A percentile compares a stretch with the other conserved stretches of the same genome.
Conservation (phyloP, 1,284 basidiomycete genomes). For the Neonothopanus nambi region DNA sequence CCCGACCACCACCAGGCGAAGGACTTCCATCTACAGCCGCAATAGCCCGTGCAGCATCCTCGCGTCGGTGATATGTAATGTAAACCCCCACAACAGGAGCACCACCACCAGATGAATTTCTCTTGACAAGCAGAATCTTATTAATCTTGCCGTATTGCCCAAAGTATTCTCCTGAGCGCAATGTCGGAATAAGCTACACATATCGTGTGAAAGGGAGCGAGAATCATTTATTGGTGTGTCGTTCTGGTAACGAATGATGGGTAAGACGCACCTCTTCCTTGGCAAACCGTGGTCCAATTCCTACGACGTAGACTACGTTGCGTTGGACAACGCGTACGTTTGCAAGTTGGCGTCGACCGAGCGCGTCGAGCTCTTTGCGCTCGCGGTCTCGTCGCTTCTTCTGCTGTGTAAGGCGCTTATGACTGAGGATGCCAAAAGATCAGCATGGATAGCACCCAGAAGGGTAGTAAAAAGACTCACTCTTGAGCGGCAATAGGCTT, state of each 20-base stretch:
- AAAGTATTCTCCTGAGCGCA: slow-evolving; percentile 96
- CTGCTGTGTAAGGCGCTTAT: slow-evolving; percentile 93
- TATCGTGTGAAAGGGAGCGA: slow-evolving; percentile 15
- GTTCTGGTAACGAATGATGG: slow-evolving; percentile 6
- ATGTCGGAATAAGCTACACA: slow-evolving; percentile 87
- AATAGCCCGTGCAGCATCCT: slow-evolving; percentile 95
- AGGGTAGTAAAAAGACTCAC: slow-evolving; percentile 51
- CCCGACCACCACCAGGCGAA: slow-evolving; percentile 76
- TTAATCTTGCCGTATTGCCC: slow-evolving; percentile 99
- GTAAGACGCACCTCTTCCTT: slow-evolving; percentile 87
- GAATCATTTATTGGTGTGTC: not conserved
- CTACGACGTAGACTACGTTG: slow-evolving; percentile 95
- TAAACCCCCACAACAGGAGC: slow-evolving; percentile 89
- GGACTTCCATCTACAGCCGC: slow-evolving; percentile 90
- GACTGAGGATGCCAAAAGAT: slow-evolving; percentile 51
- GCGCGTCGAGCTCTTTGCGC: slow-evolving; percentile 90
- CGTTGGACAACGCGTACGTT: slow-evolving; percentile 97
- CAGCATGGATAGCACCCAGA: not conserved
- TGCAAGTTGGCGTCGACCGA: slow-evolving; percentile 86
- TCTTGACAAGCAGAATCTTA: slow-evolving; percentile 93
- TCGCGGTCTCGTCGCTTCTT: slow-evolving; percentile 96
- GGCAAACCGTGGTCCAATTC: slow-evolving; percentile 86
- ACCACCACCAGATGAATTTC: slow-evolving; percentile 73
- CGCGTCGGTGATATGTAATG: slow-evolving; percentile 93
- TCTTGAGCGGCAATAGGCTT: slow-evolving; percentile 95